These are phyloP conservation scores for Breviolum minutum DNA, from an alignment of 73 alveolate genomes.

Conservation along the genomic window DNA sequence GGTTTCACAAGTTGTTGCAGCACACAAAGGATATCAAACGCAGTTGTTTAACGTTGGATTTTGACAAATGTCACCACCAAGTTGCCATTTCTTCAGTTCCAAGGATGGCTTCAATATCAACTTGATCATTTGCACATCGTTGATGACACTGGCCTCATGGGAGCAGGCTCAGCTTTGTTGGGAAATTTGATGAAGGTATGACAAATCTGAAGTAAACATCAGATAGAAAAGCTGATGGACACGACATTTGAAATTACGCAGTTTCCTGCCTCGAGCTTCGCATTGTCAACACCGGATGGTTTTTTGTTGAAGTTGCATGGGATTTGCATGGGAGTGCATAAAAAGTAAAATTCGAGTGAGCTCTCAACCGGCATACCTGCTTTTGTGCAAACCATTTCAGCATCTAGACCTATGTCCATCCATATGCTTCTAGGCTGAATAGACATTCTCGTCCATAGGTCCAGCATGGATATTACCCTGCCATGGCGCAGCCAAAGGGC, in stretches of 20 bases:
- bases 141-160: neutral
- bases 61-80: no score
- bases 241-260: neutral
- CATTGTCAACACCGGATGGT: neutral
- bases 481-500: neutral
- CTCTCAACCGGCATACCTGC: neutral
- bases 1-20: no score
- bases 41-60: no score
- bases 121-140: conserved; percentile 14
- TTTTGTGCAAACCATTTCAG: neutral
- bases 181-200: neutral
- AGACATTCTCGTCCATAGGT: no score
- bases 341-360: no score
- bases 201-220: neutral
- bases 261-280: neutral
- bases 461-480: neutral
- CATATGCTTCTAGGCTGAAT: no score
- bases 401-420: neutral
- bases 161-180: neutral
- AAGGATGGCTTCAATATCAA: neutral
- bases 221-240: neutral
- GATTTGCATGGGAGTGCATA: no score
- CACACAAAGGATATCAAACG: no score
- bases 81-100: neutral
- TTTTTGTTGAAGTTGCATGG: neutral